Percentiles rank a stretch among this genome's conserved stretches.
phyloP scores from a whole-genome alignment of 345 rosid species.

The Eucalyptus sp. region DNA sequence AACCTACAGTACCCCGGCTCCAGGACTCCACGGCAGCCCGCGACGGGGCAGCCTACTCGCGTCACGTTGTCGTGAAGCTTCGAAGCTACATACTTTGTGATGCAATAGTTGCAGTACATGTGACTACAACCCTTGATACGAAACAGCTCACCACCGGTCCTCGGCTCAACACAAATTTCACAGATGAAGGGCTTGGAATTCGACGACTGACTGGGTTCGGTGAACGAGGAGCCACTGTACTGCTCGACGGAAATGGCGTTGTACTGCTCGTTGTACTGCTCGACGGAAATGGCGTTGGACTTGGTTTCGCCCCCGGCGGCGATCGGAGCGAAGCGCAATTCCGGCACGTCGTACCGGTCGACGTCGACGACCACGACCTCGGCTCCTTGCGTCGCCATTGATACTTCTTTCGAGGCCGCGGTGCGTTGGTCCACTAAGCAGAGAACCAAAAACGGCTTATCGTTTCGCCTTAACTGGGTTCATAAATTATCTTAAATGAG shows the following conservation, averaged over 20 bases:
- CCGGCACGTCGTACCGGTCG: background rate
- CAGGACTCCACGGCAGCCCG: constrained; percentile 8
- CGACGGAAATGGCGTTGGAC: background rate
- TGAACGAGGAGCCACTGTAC: background rate
- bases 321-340: background rate
- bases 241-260: background rate
- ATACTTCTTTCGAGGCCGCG: background rate
- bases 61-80: constrained; percentile 27
- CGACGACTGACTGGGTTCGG: background rate
- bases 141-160: constrained; percentile 5
- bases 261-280: background rate
- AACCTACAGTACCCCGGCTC: constrained; percentile 21
- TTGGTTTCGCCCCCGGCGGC: background rate
- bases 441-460: background rate
- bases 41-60: constrained; percentile 10
- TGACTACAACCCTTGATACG: constrained; percentile 30
- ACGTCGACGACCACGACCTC: background rate
- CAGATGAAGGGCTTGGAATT: constrained; percentile 14
- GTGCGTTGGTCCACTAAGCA: background rate
- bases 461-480: background rate
- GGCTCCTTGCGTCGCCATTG: background rate
- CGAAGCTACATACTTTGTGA: constrained; percentile 26
- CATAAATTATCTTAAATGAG: background rate
- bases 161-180: constrained; percentile 37
- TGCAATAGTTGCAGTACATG: constrained; percentile 28